Percentiles rank a stretch among this genome's conserved stretches.
Evolutionary conservation across 2,329 filamentous ascomycete genomes (phyloP).

Genomic region (Hypoxylon sp.): DNA sequence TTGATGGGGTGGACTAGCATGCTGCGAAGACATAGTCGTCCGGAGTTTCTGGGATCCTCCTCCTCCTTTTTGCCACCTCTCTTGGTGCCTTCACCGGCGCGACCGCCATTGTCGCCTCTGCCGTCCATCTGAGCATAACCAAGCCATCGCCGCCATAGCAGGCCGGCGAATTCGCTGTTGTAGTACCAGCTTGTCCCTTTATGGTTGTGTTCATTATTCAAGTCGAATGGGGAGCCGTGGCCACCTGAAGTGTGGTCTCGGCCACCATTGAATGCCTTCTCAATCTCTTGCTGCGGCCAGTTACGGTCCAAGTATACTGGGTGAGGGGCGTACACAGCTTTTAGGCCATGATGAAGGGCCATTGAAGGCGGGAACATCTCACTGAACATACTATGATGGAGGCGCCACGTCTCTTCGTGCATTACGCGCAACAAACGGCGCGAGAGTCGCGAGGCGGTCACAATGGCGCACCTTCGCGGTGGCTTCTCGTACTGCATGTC

Average conservation of each 20-base stretch:
- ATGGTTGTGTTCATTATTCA: slow-evolving; percentile 85
- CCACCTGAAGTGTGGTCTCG: slow-evolving; percentile 76
- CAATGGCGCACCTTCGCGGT: slow-evolving; percentile 78
- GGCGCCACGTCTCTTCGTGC: slow-evolving; percentile 79
- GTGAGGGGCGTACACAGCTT: slow-evolving; percentile 85
- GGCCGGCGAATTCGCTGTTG: slow-evolving; percentile 81
- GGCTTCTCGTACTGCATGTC: slow-evolving; percentile 66
- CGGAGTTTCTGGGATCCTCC: slow-evolving; percentile 62
- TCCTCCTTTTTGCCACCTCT: slow-evolving; percentile 69
- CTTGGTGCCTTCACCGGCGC: slow-evolving; percentile 62
- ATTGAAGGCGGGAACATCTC: slow-evolving; percentile 84
- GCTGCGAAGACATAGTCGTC: slow-evolving; percentile 83
- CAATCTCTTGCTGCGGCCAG: slow-evolving; percentile 79
- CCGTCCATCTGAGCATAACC: slow-evolving; percentile 70
- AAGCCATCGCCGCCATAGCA: slow-evolving; percentile 86
- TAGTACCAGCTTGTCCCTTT: slow-evolving; percentile 89
- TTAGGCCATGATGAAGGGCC: slow-evolving; percentile 82
- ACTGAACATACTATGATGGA: slow-evolving; percentile 80
- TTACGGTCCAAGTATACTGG: slow-evolving; percentile 83
- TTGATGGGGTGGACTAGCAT: slow-evolving; percentile 90
- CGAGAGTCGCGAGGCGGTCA: slow-evolving; percentile 78
- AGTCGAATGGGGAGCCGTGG: slow-evolving; percentile 75
- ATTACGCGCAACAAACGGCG: slow-evolving; percentile 77
- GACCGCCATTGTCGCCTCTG: slow-evolving; percentile 65
- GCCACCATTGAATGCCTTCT: slow-evolving; percentile 84